phyloP scores from a whole-genome alignment of 352 stramenopile genomes.

The Peronospora belbahrii region DNA sequence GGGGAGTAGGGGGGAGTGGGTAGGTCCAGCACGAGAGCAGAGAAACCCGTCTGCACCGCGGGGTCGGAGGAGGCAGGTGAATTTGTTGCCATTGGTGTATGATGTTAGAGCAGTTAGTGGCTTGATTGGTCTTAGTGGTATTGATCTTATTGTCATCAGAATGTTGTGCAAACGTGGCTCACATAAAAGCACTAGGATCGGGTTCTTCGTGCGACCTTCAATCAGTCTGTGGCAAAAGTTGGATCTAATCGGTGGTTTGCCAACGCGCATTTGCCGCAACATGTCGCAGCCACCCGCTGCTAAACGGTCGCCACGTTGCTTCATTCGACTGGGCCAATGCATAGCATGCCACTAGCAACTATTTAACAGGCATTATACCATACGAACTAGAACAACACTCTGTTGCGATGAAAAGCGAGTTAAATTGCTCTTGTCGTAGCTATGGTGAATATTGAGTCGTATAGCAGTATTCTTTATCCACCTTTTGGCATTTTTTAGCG shows the following conservation, averaged over 20 bases:
- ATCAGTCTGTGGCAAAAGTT: constrained; percentile 3
- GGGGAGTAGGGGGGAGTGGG: constrained; percentile 14
- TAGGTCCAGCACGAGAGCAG: constrained; percentile 33
- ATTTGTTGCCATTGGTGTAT: constrained; percentile 31
- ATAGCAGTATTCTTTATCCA: too few species aligned
- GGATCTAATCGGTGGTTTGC: constrained; percentile 1
- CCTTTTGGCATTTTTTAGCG: too few species aligned
- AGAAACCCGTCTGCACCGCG: constrained; percentile 44
- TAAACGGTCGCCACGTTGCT: constrained; percentile 8
- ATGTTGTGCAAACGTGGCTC: neutral
- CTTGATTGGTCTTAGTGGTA: neutral
- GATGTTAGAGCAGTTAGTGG: neutral
- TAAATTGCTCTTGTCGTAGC: constrained; percentile 10
- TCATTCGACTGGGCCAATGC: neutral
- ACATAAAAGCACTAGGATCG: too few species aligned
- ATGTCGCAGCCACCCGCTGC: constrained; percentile 11
- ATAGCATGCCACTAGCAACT: neutral
- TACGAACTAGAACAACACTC: too few species aligned
- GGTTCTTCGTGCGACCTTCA: too few species aligned
- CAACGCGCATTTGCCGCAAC: constrained; percentile 11
- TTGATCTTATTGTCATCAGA: too few species aligned
- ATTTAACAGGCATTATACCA: too few species aligned
- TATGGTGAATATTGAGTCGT: constrained; percentile 1
- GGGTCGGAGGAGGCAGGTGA: constrained; percentile 31
- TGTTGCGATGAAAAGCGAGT: too few species aligned